A percentile compares a stretch with the other conserved stretches of the same genome.
These are phyloP conservation scores for Globisporangium apiculatum DNA, from an alignment of 352 stramenopile species.

Conservation along the genomic window DNA sequence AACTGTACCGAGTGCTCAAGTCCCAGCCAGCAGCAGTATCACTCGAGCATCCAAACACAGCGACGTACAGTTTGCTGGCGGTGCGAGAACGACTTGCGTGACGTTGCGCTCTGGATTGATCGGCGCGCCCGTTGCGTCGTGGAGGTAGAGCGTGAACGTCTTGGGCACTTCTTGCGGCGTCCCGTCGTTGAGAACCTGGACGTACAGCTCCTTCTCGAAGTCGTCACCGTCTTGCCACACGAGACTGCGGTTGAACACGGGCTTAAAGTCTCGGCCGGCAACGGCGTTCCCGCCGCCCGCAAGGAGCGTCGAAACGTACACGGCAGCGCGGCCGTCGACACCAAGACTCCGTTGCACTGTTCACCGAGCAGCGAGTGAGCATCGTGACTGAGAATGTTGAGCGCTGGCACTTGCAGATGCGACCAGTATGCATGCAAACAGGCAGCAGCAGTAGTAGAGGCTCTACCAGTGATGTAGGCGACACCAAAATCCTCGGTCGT, in stretches of 20 bases:
- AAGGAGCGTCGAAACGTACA: constrained; percentile 53
- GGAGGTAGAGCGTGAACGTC: constrained; percentile 46
- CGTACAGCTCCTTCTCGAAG: constrained; percentile 56
- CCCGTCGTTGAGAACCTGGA: constrained; percentile 55
- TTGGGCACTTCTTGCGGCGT: constrained; percentile 40
- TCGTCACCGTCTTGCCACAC: constrained; percentile 71
- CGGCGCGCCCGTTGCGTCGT: constrained; percentile 42
- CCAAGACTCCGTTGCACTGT: constrained; percentile 61
- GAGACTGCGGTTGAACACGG: constrained; percentile 62
- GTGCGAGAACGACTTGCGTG: constrained; percentile 36
- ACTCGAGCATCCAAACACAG: neutral
- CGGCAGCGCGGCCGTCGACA: constrained; percentile 44
- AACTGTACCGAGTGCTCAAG: neutral
- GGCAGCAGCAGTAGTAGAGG: too few species aligned
- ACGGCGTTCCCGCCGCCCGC: constrained; percentile 34
- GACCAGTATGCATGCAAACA: neutral
- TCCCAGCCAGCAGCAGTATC: neutral
- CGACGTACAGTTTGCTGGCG: constrained; percentile 43
- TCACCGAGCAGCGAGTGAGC: too few species aligned
- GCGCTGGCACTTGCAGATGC: too few species aligned
- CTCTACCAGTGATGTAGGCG: constrained; percentile 37
- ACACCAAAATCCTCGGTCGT: constrained; percentile 64
- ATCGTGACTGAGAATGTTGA: too few species aligned
- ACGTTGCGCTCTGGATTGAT: constrained; percentile 45
- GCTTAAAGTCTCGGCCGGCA: constrained; percentile 42